These are phyloP conservation scores for Pulveroboletus sp. DNA, from an alignment of 768 basidiomycete species.

Conservation along the genomic window DNA sequence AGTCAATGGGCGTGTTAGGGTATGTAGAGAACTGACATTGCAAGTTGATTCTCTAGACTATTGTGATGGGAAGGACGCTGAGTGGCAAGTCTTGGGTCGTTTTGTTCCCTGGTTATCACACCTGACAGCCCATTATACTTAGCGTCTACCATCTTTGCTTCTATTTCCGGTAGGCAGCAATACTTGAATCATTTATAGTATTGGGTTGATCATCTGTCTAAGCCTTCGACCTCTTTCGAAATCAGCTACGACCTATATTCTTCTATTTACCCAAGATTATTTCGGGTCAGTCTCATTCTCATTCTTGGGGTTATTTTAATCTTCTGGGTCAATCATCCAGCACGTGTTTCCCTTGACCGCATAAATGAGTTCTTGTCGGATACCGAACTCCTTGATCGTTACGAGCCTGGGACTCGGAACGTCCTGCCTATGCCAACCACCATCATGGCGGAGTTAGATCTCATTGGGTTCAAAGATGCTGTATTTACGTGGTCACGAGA, in stretches of 20 bases:
- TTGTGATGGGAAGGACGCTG: not conserved
- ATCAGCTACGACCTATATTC: not conserved
- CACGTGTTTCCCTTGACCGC: conserved; percentile 2
- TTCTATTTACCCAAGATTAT: not conserved
- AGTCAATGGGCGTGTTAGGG: not conserved
- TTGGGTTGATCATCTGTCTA: not conserved
- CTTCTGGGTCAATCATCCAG: not conserved
- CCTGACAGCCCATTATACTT: too few relatives aligned
- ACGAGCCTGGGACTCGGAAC: not conserved
- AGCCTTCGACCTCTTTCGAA: not conserved
- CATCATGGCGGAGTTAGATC: not conserved
- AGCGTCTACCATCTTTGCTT: conserved; percentile 1
- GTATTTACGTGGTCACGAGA: conserved; percentile 3
- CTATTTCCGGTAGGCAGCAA: conserved; percentile 1
- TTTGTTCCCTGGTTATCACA: not conserved
- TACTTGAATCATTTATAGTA: not conserved
- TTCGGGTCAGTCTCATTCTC: not conserved
- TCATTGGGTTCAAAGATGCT: not conserved
- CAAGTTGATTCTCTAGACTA: not conserved
- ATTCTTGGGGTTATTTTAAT: too few relatives aligned
- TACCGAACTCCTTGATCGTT: conserved; percentile 2
- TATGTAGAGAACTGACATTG: not conserved
- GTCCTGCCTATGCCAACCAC: not conserved
- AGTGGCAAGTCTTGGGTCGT: not conserved
- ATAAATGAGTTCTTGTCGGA: conserved; percentile 1